Evolutionary conservation across 129 eudicot genomes (phyloP).

Genomic region (Helianthus annuus): HanXRQr2.0-SUNRISE NC_035434.2:160768013-160768512

Average conservation of each 20-base stretch:
- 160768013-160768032: too few species aligned
- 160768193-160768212: not conserved
- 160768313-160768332: conserved; percentile 38
- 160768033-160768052: not conserved
- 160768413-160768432: conserved; percentile 20
- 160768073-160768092: not conserved
- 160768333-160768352: conserved; percentile 36
- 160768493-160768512: not conserved
- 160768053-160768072: not conserved
- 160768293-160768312: conserved; percentile 38
- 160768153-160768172: not conserved
- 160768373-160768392: conserved; percentile 37
- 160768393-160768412: conserved; percentile 30
- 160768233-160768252: conserved; percentile 1
- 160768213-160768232: conserved; percentile 19
- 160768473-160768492: not conserved
- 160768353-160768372: conserved; percentile 37
- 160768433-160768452: conserved; percentile 12
- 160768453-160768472: conserved; percentile 7
- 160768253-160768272: conserved; percentile 11
- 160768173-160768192: not conserved
- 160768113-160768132: not conserved
- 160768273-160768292: not conserved
- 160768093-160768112: not conserved
- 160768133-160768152: not conserved